Evolutionary conservation across 2,329 filamentous ascomycete species (phyloP), one percentile per base, ranked within the genome.

Genomic region (Thielaviopsis ethacetica): DNA sequence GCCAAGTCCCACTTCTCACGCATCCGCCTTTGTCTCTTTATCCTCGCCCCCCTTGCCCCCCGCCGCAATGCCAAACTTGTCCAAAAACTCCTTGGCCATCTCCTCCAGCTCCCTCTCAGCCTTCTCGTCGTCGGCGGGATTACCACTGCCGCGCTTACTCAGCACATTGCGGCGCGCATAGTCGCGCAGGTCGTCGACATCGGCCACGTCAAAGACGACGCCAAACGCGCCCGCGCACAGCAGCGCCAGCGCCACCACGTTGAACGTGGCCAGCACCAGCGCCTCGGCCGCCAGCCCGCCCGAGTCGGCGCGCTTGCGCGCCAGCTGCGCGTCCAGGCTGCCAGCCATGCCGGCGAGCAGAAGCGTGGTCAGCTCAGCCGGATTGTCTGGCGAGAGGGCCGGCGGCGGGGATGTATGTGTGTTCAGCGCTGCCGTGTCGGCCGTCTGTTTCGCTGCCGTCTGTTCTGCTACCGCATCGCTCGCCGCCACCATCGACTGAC

Each of bases 231-330:
- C 93, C 0, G 81, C 77, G 9, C 79, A 71, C 77, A 94, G 82
- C 69, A 95, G 82, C 0, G 78, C 84, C 55, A 93, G 80, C 65
- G 84, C 86, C 34, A 83, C 67, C 13, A 93, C 88, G 65, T 95
- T 95, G 65, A 96, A 77, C 0, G 91, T 95, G 0, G 91, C 93
- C 41, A 96, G 75, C 54, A 84, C 86, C 22, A 98, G 75, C 0
- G 91, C 91, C 70, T 95, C 86, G 38, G 86, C 72, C 0, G 91
- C 91, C 63, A 96, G 84, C 47, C 86, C 68, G 1, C 81, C 77
- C 7, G 83, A 83, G 66, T 84, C 85, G 27, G 81, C 76, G 52
- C 74, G 53, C 21, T 53, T 56, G 53, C 59, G 59, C 13, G 59
- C 59, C n/a, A 61, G 53, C 19, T 34, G 19, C 7, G 59, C 41